Base-by-base conservation (phyloP, 805 yeast species). In the Cephaloascus albidus region DNA sequence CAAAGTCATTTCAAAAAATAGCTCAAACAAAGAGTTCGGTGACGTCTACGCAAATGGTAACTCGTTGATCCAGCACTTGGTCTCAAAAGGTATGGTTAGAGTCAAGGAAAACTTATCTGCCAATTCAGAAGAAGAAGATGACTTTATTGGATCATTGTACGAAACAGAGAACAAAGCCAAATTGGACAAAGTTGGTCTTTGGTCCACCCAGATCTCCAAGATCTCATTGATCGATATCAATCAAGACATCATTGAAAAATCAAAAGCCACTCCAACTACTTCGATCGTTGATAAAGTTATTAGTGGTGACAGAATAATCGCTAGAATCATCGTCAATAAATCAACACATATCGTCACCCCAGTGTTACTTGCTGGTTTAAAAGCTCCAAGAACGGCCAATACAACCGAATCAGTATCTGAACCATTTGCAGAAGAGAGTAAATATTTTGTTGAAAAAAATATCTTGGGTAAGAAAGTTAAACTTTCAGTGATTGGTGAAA, bases 201-300 rank as follows among this genome's bases (percentile, higher is more conserved):
- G 88, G 87, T 52, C 49, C 32, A 44, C 45, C 10, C 40, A 36
- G 37, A 27, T 12, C 6, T 31, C 33, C 33, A 31, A 31, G 16
- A 31, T 16, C 15, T 14, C 15, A 31, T 8, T n/a, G 6, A n/a
- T 31, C 15, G 33, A 31, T 8, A 43, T 74, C 26, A 48, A 61
- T 17, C 61, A 59, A 10, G 45, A 43, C 4, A 58, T 65, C 31
- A 54, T 61, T 35, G 56, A 54, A 15, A 56, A 56, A 41, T 67
- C 76, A 6, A 53, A 52, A 39, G 47, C 50, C 14, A 40, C 57
- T n/a, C 75, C 78, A 19, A 57, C 74, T 37, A 58, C 68, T 15
- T 69, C 85, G 26, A 71, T 86, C 41, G 81, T 86, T 19, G 95
- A 86, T 58, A 78, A 73, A 50, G 93, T 81, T 26, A 68, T 85